Conservation (phyloP, 148 eudicot species). For the Fagopyrum tataricum region DNA sequence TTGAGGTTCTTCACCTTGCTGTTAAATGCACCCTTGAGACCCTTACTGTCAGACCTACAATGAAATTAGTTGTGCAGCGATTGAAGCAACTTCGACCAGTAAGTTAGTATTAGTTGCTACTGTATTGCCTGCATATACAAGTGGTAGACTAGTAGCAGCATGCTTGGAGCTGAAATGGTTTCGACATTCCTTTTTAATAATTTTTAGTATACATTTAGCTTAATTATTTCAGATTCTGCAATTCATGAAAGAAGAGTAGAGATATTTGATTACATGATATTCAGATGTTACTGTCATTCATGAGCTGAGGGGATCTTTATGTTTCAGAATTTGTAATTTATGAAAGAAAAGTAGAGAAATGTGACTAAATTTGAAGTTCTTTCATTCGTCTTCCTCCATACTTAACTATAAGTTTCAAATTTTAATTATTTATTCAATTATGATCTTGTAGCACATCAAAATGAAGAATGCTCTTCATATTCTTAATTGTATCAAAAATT, state of each 20-base stretch:
- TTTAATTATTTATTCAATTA: too few species aligned
- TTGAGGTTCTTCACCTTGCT: conserved; percentile 49
- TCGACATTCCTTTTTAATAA: background rate
- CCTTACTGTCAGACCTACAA: conserved; percentile 45
- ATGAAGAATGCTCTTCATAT: too few species aligned
- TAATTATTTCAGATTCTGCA: background rate
- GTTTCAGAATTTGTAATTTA: too few species aligned
- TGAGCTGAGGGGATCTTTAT: background rate
- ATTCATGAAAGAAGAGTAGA: background rate
- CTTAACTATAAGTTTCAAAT: too few species aligned
- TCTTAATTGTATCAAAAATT: too few species aligned
- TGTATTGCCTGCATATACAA: background rate
- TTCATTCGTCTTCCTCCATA: too few species aligned
- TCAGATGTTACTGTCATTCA: conserved; percentile 1
- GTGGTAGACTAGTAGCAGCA: background rate
- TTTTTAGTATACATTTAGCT: background rate
- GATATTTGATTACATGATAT: background rate
- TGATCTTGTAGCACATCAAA: too few species aligned
- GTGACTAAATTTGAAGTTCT: too few species aligned
- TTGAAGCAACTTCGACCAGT: conserved; percentile 39
- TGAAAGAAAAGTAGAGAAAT: too few species aligned
- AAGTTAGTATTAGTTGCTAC: background rate
- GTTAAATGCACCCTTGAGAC: conserved; percentile 45
- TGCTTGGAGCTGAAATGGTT: background rate
- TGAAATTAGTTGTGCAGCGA: conserved; percentile 53